Base-by-base conservation (phyloP, 192 early-diverging fungal species). In the Radiomyces spectabilis region DNA sequence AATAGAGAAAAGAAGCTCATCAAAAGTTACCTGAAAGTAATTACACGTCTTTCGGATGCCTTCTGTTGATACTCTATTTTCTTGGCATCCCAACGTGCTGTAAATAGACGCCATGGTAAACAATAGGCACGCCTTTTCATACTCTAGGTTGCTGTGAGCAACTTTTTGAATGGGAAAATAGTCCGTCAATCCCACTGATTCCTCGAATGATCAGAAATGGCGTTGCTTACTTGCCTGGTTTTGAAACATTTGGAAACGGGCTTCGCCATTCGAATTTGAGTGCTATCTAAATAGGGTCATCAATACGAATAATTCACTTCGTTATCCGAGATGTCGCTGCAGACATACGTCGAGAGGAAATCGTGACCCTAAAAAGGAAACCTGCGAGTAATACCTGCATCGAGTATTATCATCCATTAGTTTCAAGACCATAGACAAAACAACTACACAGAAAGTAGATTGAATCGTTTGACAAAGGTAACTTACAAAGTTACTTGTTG, bases 91-190 rank as follows among this genome's bases (percentile, higher is more conserved):
- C 4, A 94, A 65, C 50, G 87, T 80, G 60, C 85, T 87, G 65
- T 93, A 93, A 58, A 87, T 75, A 19, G 87, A 84, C 2, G 72
- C 94, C 42, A 95, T 81, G 52, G 92, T 90, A 65, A 91, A 97
- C 37, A 94, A 63, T 1, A 95, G 68, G 16, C 77, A 79, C 5
- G 92, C 88, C 53, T 83, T 81, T 55, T 97, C 94, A 67, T 80
- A 94, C 69, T 79, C 79, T 59, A 92, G 52, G 53, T 81, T 87
- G 46, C 71, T 72, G 54, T 77, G 78, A n/a, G n/a, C n/a, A n/a
- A n/a, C n/a, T n/a, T n/a, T n/a, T n/a, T n/a, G n/a, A n/a, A n/a
- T n/a, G n/a, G n/a, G n/a, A n/a, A n/a, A n/a, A n/a, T n/a, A n/a
- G n/a, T n/a, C n/a, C n/a, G n/a, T n/a, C n/a, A n/a, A n/a, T n/a